Conservation (phyloP, 352 stramenopile genomes). For the Plasmopara halstedii region DNA sequence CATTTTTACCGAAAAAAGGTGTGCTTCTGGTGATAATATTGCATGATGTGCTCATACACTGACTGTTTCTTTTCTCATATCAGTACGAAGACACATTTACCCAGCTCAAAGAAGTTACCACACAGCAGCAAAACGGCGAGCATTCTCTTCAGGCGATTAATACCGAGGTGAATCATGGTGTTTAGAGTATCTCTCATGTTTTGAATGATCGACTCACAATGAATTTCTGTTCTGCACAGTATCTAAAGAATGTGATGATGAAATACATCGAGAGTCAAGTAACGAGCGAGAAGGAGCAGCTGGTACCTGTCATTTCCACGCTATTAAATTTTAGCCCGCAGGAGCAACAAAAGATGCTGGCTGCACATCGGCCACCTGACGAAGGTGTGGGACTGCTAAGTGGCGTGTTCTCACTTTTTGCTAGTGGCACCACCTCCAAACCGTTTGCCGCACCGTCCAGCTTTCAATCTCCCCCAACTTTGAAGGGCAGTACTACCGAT, state of each 20-base stretch:
- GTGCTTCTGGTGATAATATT: conserved; percentile 1
- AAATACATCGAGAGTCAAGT: conserved; percentile 81
- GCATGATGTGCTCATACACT: not conserved
- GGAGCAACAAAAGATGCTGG: conserved; percentile 53
- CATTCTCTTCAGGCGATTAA: conserved; percentile 41
- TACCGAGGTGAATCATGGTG: conserved; percentile 35
- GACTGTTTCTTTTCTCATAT: conserved; percentile 1
- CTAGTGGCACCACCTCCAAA: conserved; percentile 39
- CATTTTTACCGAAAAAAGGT: conserved; percentile 47
- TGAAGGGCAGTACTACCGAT: conserved; percentile 12
- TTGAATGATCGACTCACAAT: conserved; percentile 1
- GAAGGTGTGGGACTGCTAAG: conserved; percentile 44
- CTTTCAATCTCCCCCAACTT: conserved; percentile 26
- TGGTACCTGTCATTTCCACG: conserved; percentile 72
- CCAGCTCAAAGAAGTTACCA: conserved; percentile 40
- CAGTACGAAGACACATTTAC: conserved; percentile 51
- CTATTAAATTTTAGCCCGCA: conserved; percentile 65
- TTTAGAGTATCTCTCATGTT: not conserved
- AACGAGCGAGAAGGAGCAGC: conserved; percentile 58
- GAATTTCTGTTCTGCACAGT: conserved; percentile 26
- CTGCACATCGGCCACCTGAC: conserved; percentile 30
- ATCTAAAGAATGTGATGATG: conserved; percentile 80
- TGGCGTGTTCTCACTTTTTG: conserved; percentile 71
- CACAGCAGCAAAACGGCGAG: conserved; percentile 47
- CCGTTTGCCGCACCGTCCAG: conserved; percentile 41